A percentile compares a stretch with the other conserved stretches of the same genome.
Evolutionary conservation across 768 basidiomycete genomes (phyloP).

Genomic region (Candolleomyces efflorescens): DNA sequence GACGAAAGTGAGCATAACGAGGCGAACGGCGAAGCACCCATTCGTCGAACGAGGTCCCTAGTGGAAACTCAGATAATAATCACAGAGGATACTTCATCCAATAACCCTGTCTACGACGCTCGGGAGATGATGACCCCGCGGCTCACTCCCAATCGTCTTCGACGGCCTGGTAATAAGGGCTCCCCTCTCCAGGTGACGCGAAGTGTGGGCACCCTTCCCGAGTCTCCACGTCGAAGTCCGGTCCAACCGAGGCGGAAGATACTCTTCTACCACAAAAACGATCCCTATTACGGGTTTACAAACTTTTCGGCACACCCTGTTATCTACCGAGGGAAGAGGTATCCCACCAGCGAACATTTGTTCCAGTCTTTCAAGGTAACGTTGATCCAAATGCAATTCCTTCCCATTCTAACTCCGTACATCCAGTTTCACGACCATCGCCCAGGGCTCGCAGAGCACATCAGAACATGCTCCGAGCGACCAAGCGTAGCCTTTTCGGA

Average conservation of each 20-base stretch:
- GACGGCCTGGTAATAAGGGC: constrained; percentile 3
- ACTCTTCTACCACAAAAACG: constrained; percentile 60
- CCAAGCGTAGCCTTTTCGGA: constrained; percentile 65
- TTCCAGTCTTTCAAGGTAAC: constrained; percentile 73
- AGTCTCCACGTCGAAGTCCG: constrained; percentile 13
- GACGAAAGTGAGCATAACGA: constrained; percentile 18
- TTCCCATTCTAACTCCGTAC: constrained; percentile 2
- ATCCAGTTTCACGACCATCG: constrained; percentile 54
- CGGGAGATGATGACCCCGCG: neutral
- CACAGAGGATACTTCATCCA: constrained; percentile 15
- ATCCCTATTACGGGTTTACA: constrained; percentile 67
- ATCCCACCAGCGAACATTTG: constrained; percentile 75
- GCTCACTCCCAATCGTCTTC: constrained; percentile 4
- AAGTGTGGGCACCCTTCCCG: constrained; percentile 2
- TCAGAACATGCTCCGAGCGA: constrained; percentile 57
- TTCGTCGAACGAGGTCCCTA: constrained; percentile 28
- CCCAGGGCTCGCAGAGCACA: constrained; percentile 64
- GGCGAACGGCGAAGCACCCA: constrained; percentile 21
- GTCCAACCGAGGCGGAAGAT: constrained; percentile 32
- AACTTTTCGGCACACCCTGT: constrained; percentile 71
- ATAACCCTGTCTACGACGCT: neutral
- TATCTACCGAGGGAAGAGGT: constrained; percentile 54
- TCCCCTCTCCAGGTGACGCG: constrained; percentile 2
- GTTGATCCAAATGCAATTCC: neutral
- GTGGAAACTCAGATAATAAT: constrained; percentile 24